These are phyloP conservation scores for Rhododendron ovatum DNA, from an alignment of 148 eudicot genomes.

Conservation along the genomic window DNA sequence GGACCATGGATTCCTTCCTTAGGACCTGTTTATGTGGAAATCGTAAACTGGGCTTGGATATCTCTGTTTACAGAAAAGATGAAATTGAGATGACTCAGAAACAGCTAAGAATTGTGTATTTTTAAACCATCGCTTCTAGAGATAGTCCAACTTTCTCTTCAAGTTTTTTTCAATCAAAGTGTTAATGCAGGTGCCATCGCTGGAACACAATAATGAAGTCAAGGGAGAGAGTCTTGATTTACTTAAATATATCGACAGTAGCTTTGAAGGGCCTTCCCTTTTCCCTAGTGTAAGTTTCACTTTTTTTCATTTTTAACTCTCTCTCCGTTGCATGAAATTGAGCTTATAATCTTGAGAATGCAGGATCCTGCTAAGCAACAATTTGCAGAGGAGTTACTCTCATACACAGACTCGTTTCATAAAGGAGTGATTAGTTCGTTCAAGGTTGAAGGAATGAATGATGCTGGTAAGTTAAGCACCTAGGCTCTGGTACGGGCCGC, in stretches of 20 bases:
- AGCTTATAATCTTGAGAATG: neutral
- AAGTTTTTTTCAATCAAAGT: neutral
- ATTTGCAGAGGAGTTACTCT: conserved; percentile 51
- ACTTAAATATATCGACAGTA: conserved; percentile 54
- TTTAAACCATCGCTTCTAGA: neutral
- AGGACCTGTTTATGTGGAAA: neutral
- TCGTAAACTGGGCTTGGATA: neutral
- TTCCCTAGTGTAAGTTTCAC: conserved; percentile 47
- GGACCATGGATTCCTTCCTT: neutral
- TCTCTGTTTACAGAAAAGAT: neutral
- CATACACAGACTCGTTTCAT: conserved; percentile 45
- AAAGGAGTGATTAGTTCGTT: conserved; percentile 52
- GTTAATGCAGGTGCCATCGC: conserved; percentile 58
- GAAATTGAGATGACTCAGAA: neutral
- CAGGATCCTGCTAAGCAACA: conserved; percentile 59
- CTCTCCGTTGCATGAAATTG: neutral
- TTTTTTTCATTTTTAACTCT: neutral
- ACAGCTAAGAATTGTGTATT: neutral
- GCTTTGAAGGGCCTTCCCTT: conserved; percentile 75
- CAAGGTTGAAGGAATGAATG: conserved; percentile 43
- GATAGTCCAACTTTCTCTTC: neutral
- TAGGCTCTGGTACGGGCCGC: neutral
- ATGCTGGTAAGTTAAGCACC: conserved; percentile 44
- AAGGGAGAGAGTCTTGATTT: conserved; percentile 79
- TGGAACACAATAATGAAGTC: conserved; percentile 77